phyloP scores from a whole-genome alignment of 2,329 filamentous ascomycete species.

The Nothomitra cinnamomea region DNA sequence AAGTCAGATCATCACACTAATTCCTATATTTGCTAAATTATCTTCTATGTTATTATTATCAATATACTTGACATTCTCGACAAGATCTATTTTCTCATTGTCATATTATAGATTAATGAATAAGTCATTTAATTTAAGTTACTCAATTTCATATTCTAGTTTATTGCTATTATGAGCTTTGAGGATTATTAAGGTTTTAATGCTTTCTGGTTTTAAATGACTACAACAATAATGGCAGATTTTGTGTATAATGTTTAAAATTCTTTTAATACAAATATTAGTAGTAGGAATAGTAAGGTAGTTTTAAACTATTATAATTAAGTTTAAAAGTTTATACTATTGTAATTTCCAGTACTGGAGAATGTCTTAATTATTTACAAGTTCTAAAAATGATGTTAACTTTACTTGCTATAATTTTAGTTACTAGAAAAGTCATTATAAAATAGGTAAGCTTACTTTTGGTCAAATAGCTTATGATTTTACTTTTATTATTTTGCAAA shows the following conservation, averaged over 20 bases:
- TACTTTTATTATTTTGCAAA: too few species aligned
- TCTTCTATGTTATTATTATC: too few species aligned
- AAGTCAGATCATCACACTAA: too few species aligned
- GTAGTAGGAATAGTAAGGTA: background rate
- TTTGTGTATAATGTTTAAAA: background rate
- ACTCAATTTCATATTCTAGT: background rate
- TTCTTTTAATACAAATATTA: background rate
- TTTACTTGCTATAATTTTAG: too few species aligned
- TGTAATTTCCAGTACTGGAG: background rate
- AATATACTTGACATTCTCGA: too few species aligned
- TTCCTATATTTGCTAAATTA: too few species aligned
- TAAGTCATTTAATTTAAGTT: background rate
- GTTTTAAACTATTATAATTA: background rate
- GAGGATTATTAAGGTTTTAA: background rate
- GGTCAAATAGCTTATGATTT: too few species aligned
- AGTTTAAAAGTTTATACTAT: background rate
- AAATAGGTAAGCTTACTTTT: too few species aligned
- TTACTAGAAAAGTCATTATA: too few species aligned
- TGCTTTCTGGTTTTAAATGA: background rate
- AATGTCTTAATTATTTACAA: background rate
- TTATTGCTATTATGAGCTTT: background rate
- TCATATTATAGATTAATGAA: too few species aligned
- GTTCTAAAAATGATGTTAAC: too few species aligned
- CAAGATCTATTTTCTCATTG: too few species aligned
- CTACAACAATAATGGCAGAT: background rate